These are phyloP conservation scores for Heteromeles arbutifolia DNA, from an alignment of 306 rosid genomes.

Conservation along the genomic window DNA sequence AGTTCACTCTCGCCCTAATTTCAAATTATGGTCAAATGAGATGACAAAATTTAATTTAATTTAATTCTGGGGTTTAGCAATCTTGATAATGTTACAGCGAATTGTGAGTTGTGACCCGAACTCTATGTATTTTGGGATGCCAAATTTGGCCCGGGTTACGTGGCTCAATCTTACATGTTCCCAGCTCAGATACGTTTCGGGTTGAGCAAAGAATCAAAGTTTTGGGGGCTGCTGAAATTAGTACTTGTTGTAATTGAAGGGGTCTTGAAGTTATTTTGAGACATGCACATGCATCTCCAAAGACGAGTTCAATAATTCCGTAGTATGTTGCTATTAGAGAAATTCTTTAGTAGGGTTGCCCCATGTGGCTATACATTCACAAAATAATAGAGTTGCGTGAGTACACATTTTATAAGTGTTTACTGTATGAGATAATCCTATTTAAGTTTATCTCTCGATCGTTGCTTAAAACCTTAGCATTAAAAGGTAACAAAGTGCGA, in stretches of 20 bases:
- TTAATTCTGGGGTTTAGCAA: slow-evolving; percentile 12
- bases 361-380: too few relatives aligned
- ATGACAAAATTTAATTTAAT: not conserved
- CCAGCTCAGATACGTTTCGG: not conserved
- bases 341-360: not conserved
- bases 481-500: not conserved
- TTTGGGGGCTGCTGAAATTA: not conserved
- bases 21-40: not conserved
- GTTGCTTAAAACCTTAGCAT: not conserved
- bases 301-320: not conserved
- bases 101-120: not conserved
- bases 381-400: fast-evolving
- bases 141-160: slow-evolving; percentile 9
- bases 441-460: not conserved
- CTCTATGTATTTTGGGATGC: slow-evolving; percentile 10
- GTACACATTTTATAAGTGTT: too few relatives aligned
- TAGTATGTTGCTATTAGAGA: not conserved
- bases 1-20: not conserved
- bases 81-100: slow-evolving; percentile 7
- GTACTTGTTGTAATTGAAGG: not conserved
- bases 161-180: slow-evolving; percentile 6
- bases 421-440: not conserved
- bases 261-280: not conserved
- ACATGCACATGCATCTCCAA: not conserved
- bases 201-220: not conserved